Conservation (phyloP, 768 basidiomycete genomes). For the Cystobasidium onofrii region DNA sequence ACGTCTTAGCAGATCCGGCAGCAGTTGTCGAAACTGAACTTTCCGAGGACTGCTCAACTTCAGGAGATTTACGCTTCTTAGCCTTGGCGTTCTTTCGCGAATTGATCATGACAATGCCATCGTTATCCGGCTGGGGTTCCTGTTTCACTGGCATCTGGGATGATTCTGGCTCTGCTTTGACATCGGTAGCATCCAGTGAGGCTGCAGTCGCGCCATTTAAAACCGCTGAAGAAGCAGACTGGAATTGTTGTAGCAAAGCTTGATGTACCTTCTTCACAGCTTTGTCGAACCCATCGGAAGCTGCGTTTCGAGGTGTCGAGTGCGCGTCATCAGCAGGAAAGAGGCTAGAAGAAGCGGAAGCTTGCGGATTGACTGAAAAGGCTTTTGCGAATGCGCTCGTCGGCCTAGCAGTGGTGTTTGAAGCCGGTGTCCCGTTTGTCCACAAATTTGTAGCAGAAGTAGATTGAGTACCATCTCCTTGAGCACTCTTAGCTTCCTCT, state of each 20-base stretch:
- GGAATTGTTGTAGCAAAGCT: not conserved
- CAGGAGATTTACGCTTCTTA: conserved; percentile 16
- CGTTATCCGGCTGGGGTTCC: not conserved
- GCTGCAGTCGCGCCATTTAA: not conserved
- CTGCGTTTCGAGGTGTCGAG: not conserved
- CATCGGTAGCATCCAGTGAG: not conserved
- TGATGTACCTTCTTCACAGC: not conserved
- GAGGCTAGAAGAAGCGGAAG: not conserved
- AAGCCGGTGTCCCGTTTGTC: not conserved
- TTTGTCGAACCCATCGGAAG: not conserved
- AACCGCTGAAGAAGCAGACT: not conserved
- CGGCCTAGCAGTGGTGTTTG: not conserved
- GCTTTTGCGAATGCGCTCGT: not conserved
- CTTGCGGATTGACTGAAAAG: not conserved
- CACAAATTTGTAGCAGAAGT: not conserved
- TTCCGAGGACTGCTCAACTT: not conserved
- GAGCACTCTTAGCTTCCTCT: not conserved
- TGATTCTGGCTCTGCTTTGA: not conserved
- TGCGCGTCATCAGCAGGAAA: not conserved
- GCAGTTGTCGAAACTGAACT: not conserved
- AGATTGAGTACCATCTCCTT: not conserved
- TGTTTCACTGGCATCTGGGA: not conserved
- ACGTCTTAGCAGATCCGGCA: not conserved
- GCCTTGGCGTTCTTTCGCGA: not conserved
- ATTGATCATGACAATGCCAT: conserved; percentile 2